Evolutionary conservation across 805 yeast genomes (phyloP).

Genomic region (Yarrowia hollandica): DNA sequence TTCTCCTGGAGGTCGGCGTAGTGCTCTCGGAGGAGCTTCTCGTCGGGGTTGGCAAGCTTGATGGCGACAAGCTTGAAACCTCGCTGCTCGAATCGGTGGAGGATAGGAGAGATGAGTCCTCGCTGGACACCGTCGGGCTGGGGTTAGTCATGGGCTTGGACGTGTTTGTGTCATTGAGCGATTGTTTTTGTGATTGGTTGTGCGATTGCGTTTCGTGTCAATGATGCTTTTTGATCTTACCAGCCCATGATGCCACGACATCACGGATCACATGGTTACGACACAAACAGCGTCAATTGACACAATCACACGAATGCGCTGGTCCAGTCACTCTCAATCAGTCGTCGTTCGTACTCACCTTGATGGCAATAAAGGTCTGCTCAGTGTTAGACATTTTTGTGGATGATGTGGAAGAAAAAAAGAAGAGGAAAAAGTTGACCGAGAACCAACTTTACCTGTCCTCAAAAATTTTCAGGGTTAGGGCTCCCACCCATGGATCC

Average conservation of each 20-base stretch:
- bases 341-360: slow-evolving; percentile 38
- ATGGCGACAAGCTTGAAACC: slow-evolving; percentile 97
- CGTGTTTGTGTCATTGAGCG: neutral
- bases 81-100: slow-evolving; percentile 92
- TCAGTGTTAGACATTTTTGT: slow-evolving; percentile 32
- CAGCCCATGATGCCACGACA: too few relatives aligned
- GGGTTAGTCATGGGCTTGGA: neutral
- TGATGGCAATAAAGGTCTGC: slow-evolving; percentile 45
- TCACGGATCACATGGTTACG: too few relatives aligned
- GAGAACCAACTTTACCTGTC: neutral
- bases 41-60: slow-evolving; percentile 86
- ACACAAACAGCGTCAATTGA: too few relatives aligned
- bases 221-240: too few relatives aligned
- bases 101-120: slow-evolving; percentile 86
- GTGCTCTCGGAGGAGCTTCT: slow-evolving; percentile 84
- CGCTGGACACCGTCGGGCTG: slow-evolving; percentile 99
- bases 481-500: too few relatives aligned
- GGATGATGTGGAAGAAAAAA: slow-evolving; percentile 12
- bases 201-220: too few relatives aligned
- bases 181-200: neutral
- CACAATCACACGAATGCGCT: neutral
- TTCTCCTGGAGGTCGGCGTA: slow-evolving; percentile 92
- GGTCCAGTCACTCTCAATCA: neutral
- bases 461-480: slow-evolving; percentile 20
- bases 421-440: neutral